Evolutionary conservation across 768 basidiomycete genomes (phyloP), one percentile per base, ranked within the genome.

Genomic region (Lentinula lateritia): DNA sequence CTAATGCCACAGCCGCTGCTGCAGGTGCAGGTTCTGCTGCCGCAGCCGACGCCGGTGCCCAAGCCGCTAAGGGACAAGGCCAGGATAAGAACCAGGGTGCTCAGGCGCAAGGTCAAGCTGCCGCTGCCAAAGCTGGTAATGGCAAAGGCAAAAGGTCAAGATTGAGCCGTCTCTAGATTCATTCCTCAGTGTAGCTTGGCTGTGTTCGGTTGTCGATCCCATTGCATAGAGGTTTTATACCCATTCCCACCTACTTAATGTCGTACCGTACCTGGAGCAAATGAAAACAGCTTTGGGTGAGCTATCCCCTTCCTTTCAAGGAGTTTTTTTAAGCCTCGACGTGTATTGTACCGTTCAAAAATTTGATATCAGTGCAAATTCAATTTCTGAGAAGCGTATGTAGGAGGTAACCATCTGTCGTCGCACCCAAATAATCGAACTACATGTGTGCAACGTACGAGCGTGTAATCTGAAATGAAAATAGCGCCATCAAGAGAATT

Each of bases 251-350:
- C 28, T 32, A 18, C 52, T 35, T 34, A 41, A 50, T 59, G 58
- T 50, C 48, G 58, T 59, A 48, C 58, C 39, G 58, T 59, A 45
- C 38, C 58, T 46, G 58, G 46, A 59, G 58, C 32, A 43, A 59
- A 59, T 59, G 58, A 59, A 59, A 59, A 59, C 35, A 41, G 58
- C 58, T 59, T 48, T 46, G 58, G 58, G 58, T 59, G 58, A 59
- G 58, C 58, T 48, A 48, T 34, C 28, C n/a, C 28, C 23, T 28
- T 45, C 15, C 16, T 8, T 35, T 4, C 5, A 16, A 12, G 28
- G 15, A 16, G 15, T 16, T 6, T 46, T 46, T 23, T 23, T 23
- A 28, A 28, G 28, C 2, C 28, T 28, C 2, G 28, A 28, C 3
- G 28, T 28, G 3, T 28, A 28, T 3, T 28, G 2, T 28, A 3